Evolutionary conservation across 2,329 filamentous ascomycete genomes (phyloP), one percentile per base, ranked within the genome.

Genomic region (Arthrobotrys pseudoclavata): DNA sequence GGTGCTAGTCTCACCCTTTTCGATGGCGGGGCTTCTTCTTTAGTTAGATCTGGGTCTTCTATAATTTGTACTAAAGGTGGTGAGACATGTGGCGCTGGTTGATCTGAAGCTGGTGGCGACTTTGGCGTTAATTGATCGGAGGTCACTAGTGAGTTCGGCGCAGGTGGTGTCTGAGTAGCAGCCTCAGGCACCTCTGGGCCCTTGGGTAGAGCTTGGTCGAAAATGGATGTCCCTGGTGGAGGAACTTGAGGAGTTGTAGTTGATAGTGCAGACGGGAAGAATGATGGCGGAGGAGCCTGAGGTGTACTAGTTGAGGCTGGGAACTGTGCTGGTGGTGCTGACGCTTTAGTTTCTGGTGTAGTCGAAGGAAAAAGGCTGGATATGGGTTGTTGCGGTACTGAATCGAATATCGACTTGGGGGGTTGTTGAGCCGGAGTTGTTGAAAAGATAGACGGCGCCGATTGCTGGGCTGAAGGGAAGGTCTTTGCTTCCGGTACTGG

Each of bases 301-400:
- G 69, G 61, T 24, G 62, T 68, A n/a, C 24, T 68, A 9, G 69
- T 48, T 15, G 26, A 4, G 0, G 31, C 48, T 2, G 66, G 72
- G 22, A 76, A 61, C 9, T 62, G 22, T 22, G 53, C 37, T n/a
- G 61, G 15, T 13, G 52, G 60, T 13, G 20, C 42, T 53, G 52
- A 18, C n/a, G 57, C 57, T 45, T 76, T 61, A 3, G 31, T 15
- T 13, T 62, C 67, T 13, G 67, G 67, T n/a, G 67, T 57, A 24
- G 24, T 15, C n/a, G 61, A 61, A 3, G 67, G 52, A 42, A 77
- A 77, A n/a, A 76, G 70, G 18, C 52, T 76, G 3, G 72, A 60
- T 26, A 76, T 26, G 4, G 57, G 66, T n/a, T 64, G 37, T 26
- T 50, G 48, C 13, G 40, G n/a, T 15, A 29, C 29, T 22, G 48